Percentiles rank a stretch among this genome's conserved stretches.
Evolutionary conservation across 805 yeast species (phyloP).

Genomic region (Wickerhamomyces bovis): DNA sequence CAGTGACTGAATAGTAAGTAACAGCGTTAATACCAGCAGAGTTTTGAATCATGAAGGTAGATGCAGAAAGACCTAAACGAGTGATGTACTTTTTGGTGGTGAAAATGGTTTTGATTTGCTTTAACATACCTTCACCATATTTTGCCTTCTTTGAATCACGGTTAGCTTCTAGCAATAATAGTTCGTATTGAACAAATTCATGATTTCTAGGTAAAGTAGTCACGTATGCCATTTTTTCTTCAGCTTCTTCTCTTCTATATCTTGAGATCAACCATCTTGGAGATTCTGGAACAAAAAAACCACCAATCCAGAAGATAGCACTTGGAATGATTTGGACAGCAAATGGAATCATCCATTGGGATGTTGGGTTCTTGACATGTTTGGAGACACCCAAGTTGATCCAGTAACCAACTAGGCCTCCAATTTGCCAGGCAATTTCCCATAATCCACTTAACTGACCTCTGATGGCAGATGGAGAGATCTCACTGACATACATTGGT

Average conservation of each 20-base stretch:
- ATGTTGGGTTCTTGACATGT: constrained; percentile 22
- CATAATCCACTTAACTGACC: constrained; percentile 39
- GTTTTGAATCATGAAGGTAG: constrained; percentile 39
- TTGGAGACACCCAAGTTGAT: constrained; percentile 41
- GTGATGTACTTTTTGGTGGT: constrained; percentile 26
- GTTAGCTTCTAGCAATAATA: constrained; percentile 25
- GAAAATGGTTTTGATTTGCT: constrained; percentile 33
- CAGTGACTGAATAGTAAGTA: constrained; percentile 45
- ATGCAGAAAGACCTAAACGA: constrained; percentile 33
- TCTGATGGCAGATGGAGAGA: constrained; percentile 38
- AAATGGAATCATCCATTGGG: constrained; percentile 44
- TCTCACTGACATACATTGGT: constrained; percentile 42
- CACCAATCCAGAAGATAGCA: constrained; percentile 34
- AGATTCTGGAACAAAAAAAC: constrained; percentile 37
- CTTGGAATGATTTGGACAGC: constrained; percentile 43
- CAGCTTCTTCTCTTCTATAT: constrained; percentile 32
- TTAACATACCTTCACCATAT: constrained; percentile 33
- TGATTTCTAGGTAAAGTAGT: constrained; percentile 33
- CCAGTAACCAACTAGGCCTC: constrained; percentile 44
- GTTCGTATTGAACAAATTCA: constrained; percentile 36
- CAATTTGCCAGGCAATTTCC: constrained; percentile 44
- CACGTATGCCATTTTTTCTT: constrained; percentile 30
- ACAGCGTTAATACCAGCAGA: constrained; percentile 46
- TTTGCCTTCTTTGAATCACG: constrained; percentile 21
- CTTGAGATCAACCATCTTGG: constrained; percentile 38